Conservation (phyloP, 2,329 filamentous ascomycete genomes). For the Hymenoscyphus fraxineus region DNA sequence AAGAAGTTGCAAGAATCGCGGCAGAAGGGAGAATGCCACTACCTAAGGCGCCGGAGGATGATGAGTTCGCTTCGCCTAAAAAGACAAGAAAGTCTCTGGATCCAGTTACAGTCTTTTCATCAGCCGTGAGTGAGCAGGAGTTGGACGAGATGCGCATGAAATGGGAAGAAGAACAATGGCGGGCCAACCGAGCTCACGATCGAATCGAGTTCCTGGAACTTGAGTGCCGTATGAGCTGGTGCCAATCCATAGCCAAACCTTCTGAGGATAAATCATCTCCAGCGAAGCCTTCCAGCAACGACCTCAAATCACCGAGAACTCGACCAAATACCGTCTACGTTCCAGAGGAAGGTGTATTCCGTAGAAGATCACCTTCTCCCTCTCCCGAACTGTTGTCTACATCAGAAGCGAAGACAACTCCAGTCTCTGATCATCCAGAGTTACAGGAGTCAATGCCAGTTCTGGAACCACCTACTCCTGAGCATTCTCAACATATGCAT, state of each 20-base stretch:
- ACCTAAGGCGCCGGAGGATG: slow-evolving; percentile 52
- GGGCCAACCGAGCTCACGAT: slow-evolving; percentile 66
- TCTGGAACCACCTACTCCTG: slow-evolving; percentile 7
- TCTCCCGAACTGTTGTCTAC: slow-evolving; percentile 27
- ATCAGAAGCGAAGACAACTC: slow-evolving; percentile 19
- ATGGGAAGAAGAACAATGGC: slow-evolving; percentile 45
- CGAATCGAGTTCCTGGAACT: slow-evolving; percentile 72
- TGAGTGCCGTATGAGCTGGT: slow-evolving; percentile 67
- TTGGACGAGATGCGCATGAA: slow-evolving; percentile 43
- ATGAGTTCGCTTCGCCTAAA: slow-evolving; percentile 60
- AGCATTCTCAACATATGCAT: slow-evolving; percentile 10
- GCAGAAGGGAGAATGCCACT: slow-evolving; percentile 67
- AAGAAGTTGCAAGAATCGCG: slow-evolving; percentile 69
- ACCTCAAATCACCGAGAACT: slow-evolving; percentile 2
- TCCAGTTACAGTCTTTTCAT: slow-evolving; percentile 50
- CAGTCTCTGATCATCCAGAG: slow-evolving; percentile 5
- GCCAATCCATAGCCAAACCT: slow-evolving; percentile 47
- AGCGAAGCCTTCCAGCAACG: not conserved
- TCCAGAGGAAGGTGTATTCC: slow-evolving; percentile 60
- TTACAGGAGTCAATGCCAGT: slow-evolving; percentile 1
- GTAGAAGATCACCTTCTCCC: slow-evolving; percentile 46
- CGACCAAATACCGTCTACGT: slow-evolving; percentile 44
- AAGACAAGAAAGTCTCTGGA: slow-evolving; percentile 47
- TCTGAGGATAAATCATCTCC: slow-evolving; percentile 8
- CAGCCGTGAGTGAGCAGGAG: slow-evolving; percentile 47